Base-by-base conservation (phyloP, 2,329 filamentous ascomycete species). In the Ophiostoma sp. region DNA sequence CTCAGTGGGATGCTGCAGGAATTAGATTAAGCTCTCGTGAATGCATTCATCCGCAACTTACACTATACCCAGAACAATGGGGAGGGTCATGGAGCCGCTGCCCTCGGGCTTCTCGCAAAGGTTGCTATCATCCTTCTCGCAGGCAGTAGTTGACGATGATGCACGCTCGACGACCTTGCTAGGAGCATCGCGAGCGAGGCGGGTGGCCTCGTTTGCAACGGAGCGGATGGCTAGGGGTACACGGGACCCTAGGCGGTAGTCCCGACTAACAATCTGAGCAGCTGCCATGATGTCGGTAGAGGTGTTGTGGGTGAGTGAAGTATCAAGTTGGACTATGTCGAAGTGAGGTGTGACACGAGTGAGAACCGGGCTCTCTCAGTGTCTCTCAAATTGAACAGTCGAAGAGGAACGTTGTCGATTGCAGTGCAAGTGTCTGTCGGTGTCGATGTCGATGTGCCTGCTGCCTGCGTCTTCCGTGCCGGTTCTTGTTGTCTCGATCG, bases 1-100 rank as follows among this genome's bases (percentile, higher is more conserved):
- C 88, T 82, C 66, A 97, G 77, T 0, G 95, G 94, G 69, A 98
- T 87, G 60, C 94, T 97, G 76, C 31, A 48, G 44, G 17, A n/a
- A 48, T 48, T 48, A 48, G 44, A 48, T 48, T 7, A 20, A 17
- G 44, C 20, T 48, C 44, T 48, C 44, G n/a, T 7, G 4, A 7
- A 48, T 48, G 44, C 2, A 20, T n/a, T 48, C 7, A 2, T 7
- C 7, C 20, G 7, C 36, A 31, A 69, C 65, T 52, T 87, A 93
- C 90, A 86, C 84, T 72, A 91, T 84, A 76, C 89, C 89, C 4
- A 94, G 80, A 57, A 86, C 84, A 73, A 95, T 90, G 7, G 89
- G 86, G 62, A 93, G 74, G 3, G 86, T 88, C 68, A 86, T 85
- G n/a, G 84, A 82, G 60, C 80, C 83, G 57, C 80, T 79, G 71